These are phyloP conservation scores for Picochlorum sp. DNA, from an alignment of 139 green algal genomes.

Conservation along the genomic window DNA sequence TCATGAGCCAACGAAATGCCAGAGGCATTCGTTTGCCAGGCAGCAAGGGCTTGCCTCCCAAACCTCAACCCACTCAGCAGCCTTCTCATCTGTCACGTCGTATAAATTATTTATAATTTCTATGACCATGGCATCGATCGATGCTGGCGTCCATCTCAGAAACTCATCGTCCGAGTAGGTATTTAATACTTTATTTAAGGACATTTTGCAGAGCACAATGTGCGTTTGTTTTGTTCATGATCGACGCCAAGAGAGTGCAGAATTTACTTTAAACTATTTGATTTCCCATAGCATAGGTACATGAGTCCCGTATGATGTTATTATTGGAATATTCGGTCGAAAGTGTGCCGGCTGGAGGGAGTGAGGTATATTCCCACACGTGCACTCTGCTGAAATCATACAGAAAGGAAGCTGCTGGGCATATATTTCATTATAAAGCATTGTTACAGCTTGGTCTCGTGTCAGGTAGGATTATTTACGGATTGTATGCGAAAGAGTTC, in stretches of 20 bases:
- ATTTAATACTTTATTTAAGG: too few relatives aligned
- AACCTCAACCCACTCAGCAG: too few relatives aligned
- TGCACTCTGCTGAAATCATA: slow-evolving; percentile 22
- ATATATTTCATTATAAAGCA: slow-evolving; percentile 49
- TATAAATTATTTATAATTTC: too few relatives aligned
- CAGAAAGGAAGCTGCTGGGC: slow-evolving; percentile 57
- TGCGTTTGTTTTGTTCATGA: too few relatives aligned
- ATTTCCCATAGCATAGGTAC: neutral
- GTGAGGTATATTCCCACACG: slow-evolving; percentile 17
- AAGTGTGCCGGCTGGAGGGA: neutral
- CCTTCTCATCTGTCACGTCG: too few relatives aligned
- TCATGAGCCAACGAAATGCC: neutral
- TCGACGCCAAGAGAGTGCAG: too few relatives aligned
- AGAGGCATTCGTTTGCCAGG: neutral
- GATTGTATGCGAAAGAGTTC: neutral
- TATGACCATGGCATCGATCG: too few relatives aligned
- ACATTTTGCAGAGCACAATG: too few relatives aligned
- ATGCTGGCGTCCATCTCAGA: too few relatives aligned
- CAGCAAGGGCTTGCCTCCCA: neutral
- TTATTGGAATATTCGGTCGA: neutral
- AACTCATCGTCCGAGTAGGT: too few relatives aligned
- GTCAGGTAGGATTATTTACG: slow-evolving; percentile 26
- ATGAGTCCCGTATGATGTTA: neutral
- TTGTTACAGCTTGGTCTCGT: slow-evolving; percentile 51
- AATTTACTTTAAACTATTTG: neutral